phyloP scores from a whole-genome alignment of 202 grass and related monocot species.

The Panicum hallii region DNA sequence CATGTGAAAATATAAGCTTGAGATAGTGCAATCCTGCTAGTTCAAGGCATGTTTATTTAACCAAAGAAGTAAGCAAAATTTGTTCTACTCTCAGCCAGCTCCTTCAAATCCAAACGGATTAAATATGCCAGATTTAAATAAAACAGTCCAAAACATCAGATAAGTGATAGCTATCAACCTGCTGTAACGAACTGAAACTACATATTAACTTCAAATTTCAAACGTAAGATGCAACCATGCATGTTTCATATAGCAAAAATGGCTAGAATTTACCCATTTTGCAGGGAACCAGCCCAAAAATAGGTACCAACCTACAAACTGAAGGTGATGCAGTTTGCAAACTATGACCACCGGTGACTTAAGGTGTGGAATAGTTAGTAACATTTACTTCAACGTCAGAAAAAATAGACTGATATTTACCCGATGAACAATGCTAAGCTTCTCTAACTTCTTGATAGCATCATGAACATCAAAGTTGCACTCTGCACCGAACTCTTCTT shows the following conservation, averaged over 20 bases:
- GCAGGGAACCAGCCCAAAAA: slow-evolving; percentile 1
- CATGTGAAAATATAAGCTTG: not conserved
- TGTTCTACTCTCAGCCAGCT: not conserved
- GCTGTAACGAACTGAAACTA: not conserved
- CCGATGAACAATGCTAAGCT: slow-evolving; percentile 83
- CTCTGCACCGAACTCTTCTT: slow-evolving; percentile 78
- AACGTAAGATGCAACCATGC: not conserved
- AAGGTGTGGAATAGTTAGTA: not conserved
- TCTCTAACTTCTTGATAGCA: slow-evolving; percentile 94
- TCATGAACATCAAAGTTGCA: slow-evolving; percentile 99
- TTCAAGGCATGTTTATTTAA: slow-evolving; percentile 16
- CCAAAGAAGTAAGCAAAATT: not conserved
- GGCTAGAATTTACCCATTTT: not conserved
- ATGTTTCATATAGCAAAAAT: not conserved
- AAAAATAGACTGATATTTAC: slow-evolving; percentile 50
- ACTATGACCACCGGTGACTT: not conserved
- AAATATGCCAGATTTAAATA: not conserved
- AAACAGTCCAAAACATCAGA: not conserved
- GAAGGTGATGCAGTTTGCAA: slow-evolving; percentile 15
- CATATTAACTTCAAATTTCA: not conserved
- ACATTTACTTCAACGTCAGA: slow-evolving; percentile 12
- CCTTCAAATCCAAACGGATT: slow-evolving; percentile 7
- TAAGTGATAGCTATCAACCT: not conserved
- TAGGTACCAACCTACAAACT: slow-evolving; percentile 12
- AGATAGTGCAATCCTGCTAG: not conserved